Evolutionary conservation across 1,284 basidiomycete genomes (phyloP).

Genomic region (Rhodotorula sp.): DNA sequence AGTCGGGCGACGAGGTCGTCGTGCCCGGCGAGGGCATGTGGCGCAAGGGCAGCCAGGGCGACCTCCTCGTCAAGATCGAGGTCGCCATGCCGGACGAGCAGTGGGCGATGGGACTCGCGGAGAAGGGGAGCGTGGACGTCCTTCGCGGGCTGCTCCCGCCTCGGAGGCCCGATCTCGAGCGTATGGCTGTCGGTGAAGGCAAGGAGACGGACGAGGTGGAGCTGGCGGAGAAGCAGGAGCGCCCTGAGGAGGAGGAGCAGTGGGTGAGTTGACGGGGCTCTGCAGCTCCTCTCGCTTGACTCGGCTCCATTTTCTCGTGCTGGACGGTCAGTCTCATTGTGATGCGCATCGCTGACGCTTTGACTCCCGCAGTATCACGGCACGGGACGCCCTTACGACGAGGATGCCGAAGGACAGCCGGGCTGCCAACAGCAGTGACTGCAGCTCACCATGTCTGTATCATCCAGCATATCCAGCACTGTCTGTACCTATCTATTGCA

Average conservation of each 20-base stretch:
- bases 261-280: conserved; percentile 61
- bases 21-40: conserved; percentile 80
- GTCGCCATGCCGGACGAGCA: conserved; percentile 78
- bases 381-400: conserved; percentile 15
- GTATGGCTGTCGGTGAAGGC: conserved; percentile 59
- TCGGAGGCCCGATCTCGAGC: conserved; percentile 63
- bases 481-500: neutral
- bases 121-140: conserved; percentile 52
- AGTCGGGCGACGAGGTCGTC: conserved; percentile 69
- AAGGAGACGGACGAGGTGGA: conserved; percentile 68
- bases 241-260: conserved; percentile 64
- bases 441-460: neutral
- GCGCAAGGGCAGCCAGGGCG: conserved; percentile 74
- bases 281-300: conserved; percentile 57
- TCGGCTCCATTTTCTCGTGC: conserved; percentile 70
- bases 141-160: conserved; percentile 54
- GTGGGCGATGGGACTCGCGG: conserved; percentile 64
- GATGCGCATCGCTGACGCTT: conserved; percentile 61
- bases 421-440: conserved; percentile 32
- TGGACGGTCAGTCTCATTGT: conserved; percentile 62
- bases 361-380: conserved; percentile 14
- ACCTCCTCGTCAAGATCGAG: conserved; percentile 75
- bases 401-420: conserved; percentile 51
- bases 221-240: conserved; percentile 69
- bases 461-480: neutral